A percentile compares a stretch with the other conserved stretches of the same genome.
Conservation (phyloP, 768 basidiomycete species). For the Nidularia pulvinata region DNA sequence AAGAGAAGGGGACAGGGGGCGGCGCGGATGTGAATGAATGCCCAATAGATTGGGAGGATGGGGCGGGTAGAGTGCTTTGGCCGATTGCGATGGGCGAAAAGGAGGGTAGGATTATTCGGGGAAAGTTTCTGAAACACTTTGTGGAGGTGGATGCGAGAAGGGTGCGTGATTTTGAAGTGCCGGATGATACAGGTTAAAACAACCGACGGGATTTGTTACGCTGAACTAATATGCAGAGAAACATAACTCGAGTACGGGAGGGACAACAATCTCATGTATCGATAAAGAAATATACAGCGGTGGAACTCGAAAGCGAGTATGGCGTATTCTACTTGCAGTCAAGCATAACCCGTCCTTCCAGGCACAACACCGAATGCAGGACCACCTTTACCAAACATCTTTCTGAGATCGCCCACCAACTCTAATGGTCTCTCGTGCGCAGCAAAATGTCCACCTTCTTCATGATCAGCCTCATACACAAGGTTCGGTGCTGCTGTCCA, state of each 20-base stretch:
- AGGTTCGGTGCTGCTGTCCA: slow-evolving; percentile 11
- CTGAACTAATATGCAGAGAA: too few relatives aligned
- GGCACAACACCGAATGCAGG: slow-evolving; percentile 38
- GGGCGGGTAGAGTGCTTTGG: slow-evolving; percentile 28
- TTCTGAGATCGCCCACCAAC: slow-evolving; percentile 28
- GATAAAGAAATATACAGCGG: too few relatives aligned
- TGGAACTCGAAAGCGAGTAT: too few relatives aligned
- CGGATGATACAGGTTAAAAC: too few relatives aligned
- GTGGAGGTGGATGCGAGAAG: slow-evolving; percentile 6
- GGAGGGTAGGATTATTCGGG: slow-evolving; percentile 21
- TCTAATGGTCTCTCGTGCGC: slow-evolving; percentile 35
- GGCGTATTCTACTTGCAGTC: too few relatives aligned
- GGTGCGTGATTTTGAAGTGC: too few relatives aligned
- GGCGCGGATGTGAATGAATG: slow-evolving; percentile 13
- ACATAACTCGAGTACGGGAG: too few relatives aligned
- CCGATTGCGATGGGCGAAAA: slow-evolving; percentile 26
- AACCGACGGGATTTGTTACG: too few relatives aligned
- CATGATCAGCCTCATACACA: slow-evolving; percentile 28
- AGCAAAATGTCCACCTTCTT: slow-evolving; percentile 45
- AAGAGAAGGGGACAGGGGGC: slow-evolving; percentile 17
- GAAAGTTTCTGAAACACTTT: slow-evolving; percentile 32
- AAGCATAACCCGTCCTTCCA: slow-evolving; percentile 37
- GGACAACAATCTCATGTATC: too few relatives aligned
- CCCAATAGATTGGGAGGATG: slow-evolving; percentile 31
- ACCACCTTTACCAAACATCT: slow-evolving; percentile 23